Evolutionary conservation across 768 basidiomycete species (phyloP).

Genomic region (Phlegmacium glaucopus): DNA sequence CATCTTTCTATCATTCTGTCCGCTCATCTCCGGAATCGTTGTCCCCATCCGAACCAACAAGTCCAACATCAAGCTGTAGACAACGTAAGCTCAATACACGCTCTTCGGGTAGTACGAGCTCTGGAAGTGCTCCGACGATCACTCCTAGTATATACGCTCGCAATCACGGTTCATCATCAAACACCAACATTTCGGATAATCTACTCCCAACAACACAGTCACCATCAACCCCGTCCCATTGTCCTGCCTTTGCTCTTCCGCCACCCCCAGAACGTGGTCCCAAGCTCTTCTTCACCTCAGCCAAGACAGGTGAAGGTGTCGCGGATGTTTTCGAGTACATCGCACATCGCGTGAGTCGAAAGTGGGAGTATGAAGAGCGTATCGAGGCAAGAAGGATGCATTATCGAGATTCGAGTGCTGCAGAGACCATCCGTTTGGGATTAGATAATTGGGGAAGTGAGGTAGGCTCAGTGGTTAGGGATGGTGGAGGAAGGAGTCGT

Average conservation of each 20-base stretch:
- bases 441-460: background rate
- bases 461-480: background rate
- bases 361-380: constrained; percentile 68
- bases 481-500: background rate
- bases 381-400: constrained; percentile 35
- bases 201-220: constrained; percentile 4
- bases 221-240: constrained; percentile 13
- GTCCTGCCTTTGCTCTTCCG: constrained; percentile 15
- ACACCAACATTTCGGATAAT: background rate
- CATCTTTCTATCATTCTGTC: constrained; percentile 62
- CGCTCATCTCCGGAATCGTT: constrained; percentile 53
- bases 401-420: constrained; percentile 17
- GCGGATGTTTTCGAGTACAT: constrained; percentile 75
- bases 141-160: constrained; percentile 57
- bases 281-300: constrained; percentile 70
- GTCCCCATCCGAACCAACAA: constrained; percentile 18
- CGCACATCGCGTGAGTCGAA: constrained; percentile 53
- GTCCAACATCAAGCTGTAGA: constrained; percentile 6
- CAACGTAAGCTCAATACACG: constrained; percentile 24
- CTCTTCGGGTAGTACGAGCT: constrained; percentile 35
- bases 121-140: constrained; percentile 51
- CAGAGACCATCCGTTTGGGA: background rate
- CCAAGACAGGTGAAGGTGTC: constrained; percentile 76
- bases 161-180: background rate
- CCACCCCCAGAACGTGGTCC: constrained; percentile 50